These are phyloP conservation scores for Silene latifolia DNA, from an alignment of 148 eudicot genomes.

Conservation along the genomic window DNA sequence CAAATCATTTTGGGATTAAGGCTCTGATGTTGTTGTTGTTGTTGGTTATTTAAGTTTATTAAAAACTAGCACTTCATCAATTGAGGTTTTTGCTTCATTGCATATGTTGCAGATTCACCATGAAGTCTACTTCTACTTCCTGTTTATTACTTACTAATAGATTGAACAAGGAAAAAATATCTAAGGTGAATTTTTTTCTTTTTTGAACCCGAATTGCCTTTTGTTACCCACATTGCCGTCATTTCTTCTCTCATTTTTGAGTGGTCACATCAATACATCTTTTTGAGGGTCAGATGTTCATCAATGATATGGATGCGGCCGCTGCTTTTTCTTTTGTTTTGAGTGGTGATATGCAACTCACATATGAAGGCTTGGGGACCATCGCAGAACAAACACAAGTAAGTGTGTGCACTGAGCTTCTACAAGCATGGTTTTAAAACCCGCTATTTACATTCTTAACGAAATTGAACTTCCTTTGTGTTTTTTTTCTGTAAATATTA, in stretches of 20 bases:
- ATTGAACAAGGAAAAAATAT: constrained; percentile 43
- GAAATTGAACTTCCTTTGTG: background rate
- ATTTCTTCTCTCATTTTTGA: constrained; percentile 3
- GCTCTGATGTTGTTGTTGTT: too few species aligned
- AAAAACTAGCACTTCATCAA: background rate
- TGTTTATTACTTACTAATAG: constrained; percentile 34
- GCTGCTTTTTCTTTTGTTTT: constrained; percentile 67
- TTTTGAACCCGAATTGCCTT: constrained; percentile 5
- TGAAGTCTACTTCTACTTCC: constrained; percentile 34
- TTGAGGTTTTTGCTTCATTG: constrained; percentile 7
- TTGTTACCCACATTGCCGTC: background rate
- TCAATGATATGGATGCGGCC: constrained; percentile 51
- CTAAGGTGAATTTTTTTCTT: constrained; percentile 47
- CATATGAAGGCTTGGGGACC: constrained; percentile 47
- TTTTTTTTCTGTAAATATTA: background rate
- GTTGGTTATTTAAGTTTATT: too few species aligned
- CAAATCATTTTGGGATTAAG: too few species aligned
- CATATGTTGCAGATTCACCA: constrained; percentile 43
- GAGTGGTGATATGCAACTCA: constrained; percentile 36
- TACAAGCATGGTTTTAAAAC: background rate
- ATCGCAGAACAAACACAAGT: constrained; percentile 74
- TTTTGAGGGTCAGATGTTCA: constrained; percentile 46
- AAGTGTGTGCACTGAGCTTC: constrained; percentile 25
- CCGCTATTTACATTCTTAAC: background rate
- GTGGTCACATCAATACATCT: background rate